Percentiles rank a stretch among this genome's conserved stretches.
Conservation (phyloP, 495 filamentous ascomycete species). For the Astrothelium subdiscretum region DNA sequence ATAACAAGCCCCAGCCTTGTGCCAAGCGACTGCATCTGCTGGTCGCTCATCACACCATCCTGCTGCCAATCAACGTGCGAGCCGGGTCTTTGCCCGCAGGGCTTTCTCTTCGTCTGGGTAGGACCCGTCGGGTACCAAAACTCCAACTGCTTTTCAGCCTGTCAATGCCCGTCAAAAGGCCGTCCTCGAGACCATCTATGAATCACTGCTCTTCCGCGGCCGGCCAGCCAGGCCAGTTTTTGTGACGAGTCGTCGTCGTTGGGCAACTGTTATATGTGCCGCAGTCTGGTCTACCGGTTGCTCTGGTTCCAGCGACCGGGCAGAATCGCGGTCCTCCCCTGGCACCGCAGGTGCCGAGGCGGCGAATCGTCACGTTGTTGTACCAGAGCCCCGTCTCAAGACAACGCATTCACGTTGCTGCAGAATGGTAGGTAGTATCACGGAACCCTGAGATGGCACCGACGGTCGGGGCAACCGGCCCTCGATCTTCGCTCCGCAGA, state of each 20-base stretch:
- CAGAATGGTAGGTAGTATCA: not conserved
- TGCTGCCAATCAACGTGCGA: not conserved
- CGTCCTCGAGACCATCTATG: not conserved
- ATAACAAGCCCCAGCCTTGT: not conserved
- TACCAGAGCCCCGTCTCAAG: not conserved
- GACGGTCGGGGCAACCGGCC: not conserved
- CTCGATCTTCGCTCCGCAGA: conserved; percentile 2
- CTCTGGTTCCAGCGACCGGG: not conserved
- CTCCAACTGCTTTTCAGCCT: not conserved
- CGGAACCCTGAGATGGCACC: not conserved
- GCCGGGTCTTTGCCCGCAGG: not conserved
- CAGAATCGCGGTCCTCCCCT: not conserved
- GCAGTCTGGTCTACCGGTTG: not conserved
- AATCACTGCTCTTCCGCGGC: not conserved
- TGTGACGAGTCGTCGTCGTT: too few relatives aligned
- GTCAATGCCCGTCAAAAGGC: not conserved
- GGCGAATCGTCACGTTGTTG: not conserved
- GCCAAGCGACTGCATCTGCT: not conserved
- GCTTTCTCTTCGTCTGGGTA: not conserved
- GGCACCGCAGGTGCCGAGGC: not conserved
- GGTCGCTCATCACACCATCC: not conserved
- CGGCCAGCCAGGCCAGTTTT: too few relatives aligned
- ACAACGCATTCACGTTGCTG: conserved; percentile 1
- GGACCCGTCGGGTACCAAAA: not conserved
- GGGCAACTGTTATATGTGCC: not conserved